Evolutionary conservation across 768 basidiomycete genomes (phyloP), one percentile per base, ranked within the genome.

Genomic region (Amanita pseudoporphyria): DNA sequence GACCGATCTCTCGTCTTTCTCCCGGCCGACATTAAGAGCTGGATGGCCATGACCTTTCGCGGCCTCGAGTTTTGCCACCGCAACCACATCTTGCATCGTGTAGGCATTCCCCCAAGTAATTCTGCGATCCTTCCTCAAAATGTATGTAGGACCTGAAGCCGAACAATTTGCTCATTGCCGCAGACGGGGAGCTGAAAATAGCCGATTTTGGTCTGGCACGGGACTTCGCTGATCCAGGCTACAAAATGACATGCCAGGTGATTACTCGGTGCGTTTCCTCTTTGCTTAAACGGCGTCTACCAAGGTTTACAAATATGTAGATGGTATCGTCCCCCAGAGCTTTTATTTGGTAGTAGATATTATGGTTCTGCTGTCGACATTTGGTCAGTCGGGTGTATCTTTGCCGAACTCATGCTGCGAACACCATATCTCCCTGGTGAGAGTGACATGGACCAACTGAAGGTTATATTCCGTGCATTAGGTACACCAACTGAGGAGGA

Each of bases 141-240:
- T 33, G 32, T 38, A 14, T 37, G 33, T 58, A 98, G 95, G 96
- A 99, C 73, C 67, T 99, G 54, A 99, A 99, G 65, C 96, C 96
- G 6, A 99, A 99, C 70, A 99, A 99, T 67, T 76, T 99, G 69
- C 82, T 99, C 60, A 87, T 99, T 53, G 80, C 92, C 0, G 78
- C 87, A 0, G 79, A 90, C 45, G 96, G 96, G 0, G 82, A 88
- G 46, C 82, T 98, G 56, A 99, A 99, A 68, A 78, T 99, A 41
- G 96, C 96, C 10, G 96, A 99, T 79, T 99, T 99, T 64, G 96
- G 96, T 76, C 78, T 99, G 6, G 96, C 96, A 21, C 72, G 96
- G 50, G 96, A 99, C 69, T 95, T 87, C 64, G 90, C 87, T 13
- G 96, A 98, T 58, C 92, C 94, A 21, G 87, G 85, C 3, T 84